Evolutionary conservation across 306 rosid genomes (phyloP), one percentile per base, ranked within the genome.

Genomic region (Carpinus fangiana): DNA sequence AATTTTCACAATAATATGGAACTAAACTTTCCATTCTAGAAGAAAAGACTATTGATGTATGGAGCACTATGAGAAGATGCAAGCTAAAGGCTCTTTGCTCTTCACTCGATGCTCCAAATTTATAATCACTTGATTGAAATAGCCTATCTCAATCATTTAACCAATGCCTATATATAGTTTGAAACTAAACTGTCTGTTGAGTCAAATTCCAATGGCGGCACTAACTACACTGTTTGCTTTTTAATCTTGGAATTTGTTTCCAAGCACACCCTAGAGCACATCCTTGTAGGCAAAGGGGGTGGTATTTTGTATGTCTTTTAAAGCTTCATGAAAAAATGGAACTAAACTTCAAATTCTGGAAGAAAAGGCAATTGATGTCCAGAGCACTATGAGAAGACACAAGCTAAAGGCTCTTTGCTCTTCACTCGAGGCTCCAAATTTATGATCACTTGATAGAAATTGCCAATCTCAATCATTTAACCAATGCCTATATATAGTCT

Each of bases 351-450:
- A 85, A 84, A 79, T 46, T 78, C 41, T 67, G 61, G 80, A 65
- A 80, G 53, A 8, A 65, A 34, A 53, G 84, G 86, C 86, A 80
- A 23, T 79, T 53, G 74, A 66, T 83, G 69, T 80, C 54, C 34
- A 88, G 90, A 90, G 89, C 91, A 56, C 11, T 71, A 83, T 80
- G 92, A 85, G 87, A 90, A 89, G 92, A 86, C 72, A 86, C 89
- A 82, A 80, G 84, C 78, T 71, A 18, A 66, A 76, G 79, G 80
- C 73, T 81, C 81, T 62, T 73, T 69, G 79, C 84, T 83, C 96
- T 87, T 84, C 96, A 87, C 88, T 86, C 82, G 91, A 87, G 50
- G 86, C 90, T 89, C 88, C 93, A 77, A 45, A 61, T 57, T 26
- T 41, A 64, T 54, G 17, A 62, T 46, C 72, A 2, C 48, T 5